A percentile compares a stretch with the other conserved stretches of the same genome.
phyloP scores from a whole-genome alignment of 768 basidiomycete genomes.

The Russula compacta region DNA sequence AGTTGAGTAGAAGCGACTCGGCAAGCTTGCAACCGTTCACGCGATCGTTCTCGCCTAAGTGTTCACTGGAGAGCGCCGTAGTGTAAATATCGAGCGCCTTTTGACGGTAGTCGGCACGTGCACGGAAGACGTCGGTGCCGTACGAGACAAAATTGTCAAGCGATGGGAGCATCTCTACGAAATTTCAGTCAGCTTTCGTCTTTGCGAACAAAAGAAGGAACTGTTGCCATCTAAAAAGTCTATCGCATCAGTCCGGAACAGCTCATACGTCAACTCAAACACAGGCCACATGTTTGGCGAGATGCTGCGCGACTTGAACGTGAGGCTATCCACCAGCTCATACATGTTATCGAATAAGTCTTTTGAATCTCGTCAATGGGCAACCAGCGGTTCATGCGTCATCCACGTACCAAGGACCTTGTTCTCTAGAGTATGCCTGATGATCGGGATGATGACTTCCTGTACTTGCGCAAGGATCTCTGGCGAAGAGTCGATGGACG shows the following conservation, averaged over 20 bases:
- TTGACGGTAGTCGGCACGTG: conserved; percentile 63
- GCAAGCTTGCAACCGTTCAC: conserved; percentile 80
- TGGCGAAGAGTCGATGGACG: conserved; percentile 60
- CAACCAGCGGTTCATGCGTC: background rate
- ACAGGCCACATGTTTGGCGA: conserved; percentile 82
- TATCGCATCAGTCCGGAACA: conserved; percentile 76
- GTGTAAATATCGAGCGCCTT: conserved; percentile 81
- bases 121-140: conserved; percentile 66
- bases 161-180: conserved; percentile 74
- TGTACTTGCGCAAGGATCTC: conserved; percentile 75
- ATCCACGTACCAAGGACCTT: conserved; percentile 57
- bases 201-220: background rate
- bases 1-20: conserved; percentile 72
- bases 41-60: conserved; percentile 76
- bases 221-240: conserved; percentile 71
- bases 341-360: conserved; percentile 85
- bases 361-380: conserved; percentile 29
- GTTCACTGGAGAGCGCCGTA: conserved; percentile 55
- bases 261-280: conserved; percentile 70
- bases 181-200: background rate
- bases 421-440: conserved; percentile 67
- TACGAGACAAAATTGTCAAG: conserved; percentile 85
- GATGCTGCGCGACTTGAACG: conserved; percentile 70
- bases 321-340: conserved; percentile 75
- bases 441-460: conserved; percentile 71